Base-by-base conservation (phyloP, 305 asterid genomes). In the Ajuga reptans region DNA sequence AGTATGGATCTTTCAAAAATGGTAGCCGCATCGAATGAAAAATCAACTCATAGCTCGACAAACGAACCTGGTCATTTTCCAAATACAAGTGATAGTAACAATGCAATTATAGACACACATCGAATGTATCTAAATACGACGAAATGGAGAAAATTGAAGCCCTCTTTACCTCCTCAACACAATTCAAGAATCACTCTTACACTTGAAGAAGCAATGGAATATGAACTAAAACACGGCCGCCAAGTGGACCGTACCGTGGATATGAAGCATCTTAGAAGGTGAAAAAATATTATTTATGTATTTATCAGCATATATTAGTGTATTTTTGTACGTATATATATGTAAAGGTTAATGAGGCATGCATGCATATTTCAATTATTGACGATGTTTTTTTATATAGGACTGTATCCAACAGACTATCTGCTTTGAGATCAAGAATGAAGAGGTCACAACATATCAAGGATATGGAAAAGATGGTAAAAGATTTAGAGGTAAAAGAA, bases 351-450 rank as follows among this genome's bases (percentile, higher is more conserved):
- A n/a, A n/a, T n/a, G n/a, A n/a, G n/a, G 7, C 5, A 33, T 61
- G 18, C 41, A 45, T 64, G 14, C 29, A 29, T 0, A 47, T 5
- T 14, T 39, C 0, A 6, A 4, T 27, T 51, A 21, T 58, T 14
- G 1, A 33, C 2, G 41, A 56, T 27, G 3, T 66, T 73, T 37
- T 73, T 37, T 17, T 66, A 72, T 31, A 34, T 21, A 83, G 91
- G 72, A 84, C 76, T 0, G 16, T 86, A 56, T 80, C 84, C 5
- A 86, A 86, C 43, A 68, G 79, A 8, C 76, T 84, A 4, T 84
- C 91, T 2, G 87, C 85, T 4, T 79, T 60, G 61, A 81, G 84
- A 70, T 57, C 78, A 0, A 73, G 85, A 45, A 9, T 18, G 41
- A 80, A 50, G 65, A 65, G 47, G 58, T 14, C 10, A 31, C 69